Base-by-base conservation (phyloP, 1,284 basidiomycete genomes). In the Neotropicomus parvogracilis region DNA sequence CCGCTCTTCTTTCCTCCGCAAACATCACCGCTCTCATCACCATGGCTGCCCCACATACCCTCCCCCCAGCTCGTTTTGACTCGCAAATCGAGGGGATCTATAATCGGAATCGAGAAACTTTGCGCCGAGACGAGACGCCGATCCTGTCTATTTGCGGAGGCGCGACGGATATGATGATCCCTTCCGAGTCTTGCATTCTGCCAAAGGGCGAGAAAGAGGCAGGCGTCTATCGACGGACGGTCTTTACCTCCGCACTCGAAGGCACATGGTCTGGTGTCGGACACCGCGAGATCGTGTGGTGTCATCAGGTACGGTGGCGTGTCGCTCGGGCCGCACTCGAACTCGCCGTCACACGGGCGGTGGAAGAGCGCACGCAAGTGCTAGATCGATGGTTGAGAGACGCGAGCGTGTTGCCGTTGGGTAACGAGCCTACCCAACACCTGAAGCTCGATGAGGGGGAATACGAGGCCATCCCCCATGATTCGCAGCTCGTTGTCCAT, bases 231-330 rank as follows among this genome's bases (percentile, higher is more conserved):
- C 73, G 88, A 32, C 77, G 85, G 36, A 87, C 91, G 0, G 75
- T 94, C 5, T 97, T 95, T 64, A 89, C 93, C 0, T 88, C 88
- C 19, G 85, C 85, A 1, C 73, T 99, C 13, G 88, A 95, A 35
- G 89, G 90, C 11, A 83, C 87, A 2, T 97, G 95, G 92, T 93
- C 94, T 0, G 90, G 92, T 1, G 90, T 98, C 4, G 95, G 95
- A 32, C 97, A 99, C 67, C 82, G 87, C 42, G 94, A 92, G 47
- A 95, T 98, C 80, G 91, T 98, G 11, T 99, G 97, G 97, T 99
- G 97, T 65, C 91, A 98, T 67, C 97, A 99, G 68, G 84, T 98
- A 14, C 83, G 97, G 26, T 90, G 87, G 83, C 80, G 84, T 29
- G 74, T 98, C 13, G 95, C 95, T 2, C 75, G 88, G 37, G 81